Evolutionary conservation across 2,329 filamentous ascomycete species (phyloP).

Genomic region (Nemania abortiva): DNA sequence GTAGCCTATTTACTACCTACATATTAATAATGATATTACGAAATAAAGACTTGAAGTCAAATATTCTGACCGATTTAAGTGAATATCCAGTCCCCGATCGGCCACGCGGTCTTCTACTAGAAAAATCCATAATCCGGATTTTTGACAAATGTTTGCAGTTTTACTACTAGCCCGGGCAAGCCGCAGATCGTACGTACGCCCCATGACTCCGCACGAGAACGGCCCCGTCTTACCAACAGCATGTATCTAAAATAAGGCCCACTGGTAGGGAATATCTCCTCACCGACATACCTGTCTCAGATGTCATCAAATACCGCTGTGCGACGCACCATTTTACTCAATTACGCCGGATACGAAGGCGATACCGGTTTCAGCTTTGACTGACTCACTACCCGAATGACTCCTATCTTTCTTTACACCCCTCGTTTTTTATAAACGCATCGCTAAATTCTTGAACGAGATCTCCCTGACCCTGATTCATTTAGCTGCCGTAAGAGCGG

Average conservation of each 20-base stretch:
- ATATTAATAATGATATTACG: conserved; percentile 17
- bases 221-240: background rate
- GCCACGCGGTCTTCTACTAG: background rate
- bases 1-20: background rate
- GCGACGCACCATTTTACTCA: background rate
- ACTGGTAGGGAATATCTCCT: background rate
- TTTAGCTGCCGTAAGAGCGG: too few relatives aligned
- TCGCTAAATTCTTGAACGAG: too few relatives aligned
- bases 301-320: background rate
- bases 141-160: background rate
- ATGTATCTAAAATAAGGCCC: background rate
- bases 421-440: background rate
- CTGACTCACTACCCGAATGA: background rate
- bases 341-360: background rate
- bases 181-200: background rate
- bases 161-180: background rate
- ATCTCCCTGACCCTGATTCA: too few relatives aligned
- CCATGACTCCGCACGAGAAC: too few relatives aligned
- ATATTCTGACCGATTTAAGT: too few relatives aligned
- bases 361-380: background rate
- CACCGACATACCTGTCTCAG: background rate
- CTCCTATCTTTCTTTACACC: background rate
- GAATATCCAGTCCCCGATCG: background rate
- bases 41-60: background rate
- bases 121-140: background rate